Base-by-base conservation (phyloP, 768 basidiomycete genomes). In the Pisolithus microcarpus region DNA sequence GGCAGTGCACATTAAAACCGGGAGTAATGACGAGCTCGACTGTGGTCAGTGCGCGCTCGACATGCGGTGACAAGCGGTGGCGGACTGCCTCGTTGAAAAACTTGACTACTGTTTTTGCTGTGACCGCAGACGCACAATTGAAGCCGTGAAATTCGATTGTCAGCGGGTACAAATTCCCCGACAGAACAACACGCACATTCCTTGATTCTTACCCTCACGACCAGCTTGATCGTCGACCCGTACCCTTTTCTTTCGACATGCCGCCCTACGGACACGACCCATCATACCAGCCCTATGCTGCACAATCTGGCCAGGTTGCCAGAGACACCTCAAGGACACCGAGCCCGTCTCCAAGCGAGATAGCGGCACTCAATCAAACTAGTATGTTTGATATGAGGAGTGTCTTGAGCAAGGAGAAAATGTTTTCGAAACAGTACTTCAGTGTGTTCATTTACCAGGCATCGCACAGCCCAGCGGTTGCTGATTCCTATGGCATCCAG, bases 261-360 rank as follows among this genome's bases (percentile, higher is more conserved):
- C 24, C 50, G 30, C 39, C 47, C 19, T 51, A 48, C 37, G 43
- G 8, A 5, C 26, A 52, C 21, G 23, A 46, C 37, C 46, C 51
- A 19, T 52, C 51, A 19, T 52, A 55, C 37, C 50, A 46, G 23
- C n/a, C 49, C 40, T 56, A 61, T 49, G 24, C 60, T 15, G 40
- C 28, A 1, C 13, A 19, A 7, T 60, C 56, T 52, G 54, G 53
- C 21, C 54, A 62, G 10, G 52, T 58, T 51, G 59, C 8, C 18
- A 62, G 66, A 0, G 15, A 30, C 19, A 23, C 36, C 13, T 51
- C 59, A 9, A 71, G 80, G 31, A 84, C 82, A 5, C 82, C 82
- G 13, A 82, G 81, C 56, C 82, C 82, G 0, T 81, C 82, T 1
- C 82, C 82, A 6, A 82, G 80, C 59, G 82, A 84, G 65, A 60